Evolutionary conservation across 2,329 filamentous ascomycete species (phyloP), one percentile per base, ranked within the genome.

Genomic region (Teratosphaeria gauchensis): DNA sequence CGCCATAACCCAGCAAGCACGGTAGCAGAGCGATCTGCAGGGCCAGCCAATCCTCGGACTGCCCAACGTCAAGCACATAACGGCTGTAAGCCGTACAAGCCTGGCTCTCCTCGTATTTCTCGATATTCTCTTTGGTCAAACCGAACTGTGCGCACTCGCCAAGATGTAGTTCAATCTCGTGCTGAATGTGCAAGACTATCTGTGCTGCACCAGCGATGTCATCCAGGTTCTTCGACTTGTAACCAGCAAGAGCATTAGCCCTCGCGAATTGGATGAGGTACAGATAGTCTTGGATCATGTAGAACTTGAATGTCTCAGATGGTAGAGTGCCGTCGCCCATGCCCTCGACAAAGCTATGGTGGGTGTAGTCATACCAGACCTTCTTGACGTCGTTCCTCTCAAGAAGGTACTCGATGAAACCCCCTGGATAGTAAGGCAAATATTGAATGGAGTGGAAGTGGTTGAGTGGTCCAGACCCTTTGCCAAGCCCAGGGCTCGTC

Each of bases 181-280:
- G 82, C 63, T 88, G 80, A 58, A 95, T 88, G 63, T 94, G 87
- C 8, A 82, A 75, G 5, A 96, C 86, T 57, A 92, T 89, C 61
- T 82, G 78, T 46, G 87, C 84, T 2, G 83, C 88, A 48, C 83
- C 82, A 16, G 83, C 79, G 62, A 95, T 91, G 57, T 90, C 86
- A 21, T 83, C 77, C 64, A 94, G 84, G 9, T 79, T 83, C 62
- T 86, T 89, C 1, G 86, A 83, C 73, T 96, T 97, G 76, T 95
- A 96, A 0, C 87, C 85, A 2, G 89, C 88, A 8, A 97, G 79
- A 7, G 90, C 87, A 70, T 91, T 92, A 53, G 91, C 91, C 64
- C 92, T 82, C 1, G 91, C 86, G 73, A 96, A 97, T 68, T 96
- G 92, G 53, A 88, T 81, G 87, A 96, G 76, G 69, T 94, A 97